These are phyloP conservation scores for Xylariaceae sp. DNA, from an alignment of 2,329 filamentous ascomycete species.

Conservation along the genomic window DNA sequence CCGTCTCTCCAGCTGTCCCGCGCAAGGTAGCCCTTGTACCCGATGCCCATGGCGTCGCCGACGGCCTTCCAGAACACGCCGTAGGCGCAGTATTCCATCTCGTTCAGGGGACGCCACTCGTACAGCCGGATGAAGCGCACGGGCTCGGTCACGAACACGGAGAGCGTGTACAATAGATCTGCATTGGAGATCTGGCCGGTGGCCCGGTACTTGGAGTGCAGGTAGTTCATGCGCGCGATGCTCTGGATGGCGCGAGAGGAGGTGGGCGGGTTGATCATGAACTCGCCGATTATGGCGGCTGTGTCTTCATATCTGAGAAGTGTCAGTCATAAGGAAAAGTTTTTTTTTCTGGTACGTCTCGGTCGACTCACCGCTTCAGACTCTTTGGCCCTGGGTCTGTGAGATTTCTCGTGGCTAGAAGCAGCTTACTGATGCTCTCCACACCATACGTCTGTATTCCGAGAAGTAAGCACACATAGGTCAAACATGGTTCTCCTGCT, in stretches of 20 bases:
- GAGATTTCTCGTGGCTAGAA: slow-evolving; percentile 27
- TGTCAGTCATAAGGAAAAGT: not conserved
- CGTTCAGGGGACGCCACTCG: slow-evolving; percentile 66
- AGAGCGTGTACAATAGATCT: slow-evolving; percentile 36
- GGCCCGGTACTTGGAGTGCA: slow-evolving; percentile 30
- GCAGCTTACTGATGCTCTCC: slow-evolving; percentile 26
- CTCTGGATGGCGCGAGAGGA: slow-evolving; percentile 30
- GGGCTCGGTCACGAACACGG: slow-evolving; percentile 63
- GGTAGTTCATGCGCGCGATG: slow-evolving; percentile 35
- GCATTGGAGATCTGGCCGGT: slow-evolving; percentile 32
- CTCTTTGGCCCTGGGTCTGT: slow-evolving; percentile 25
- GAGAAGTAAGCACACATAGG: not conserved
- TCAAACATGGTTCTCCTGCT: not conserved
- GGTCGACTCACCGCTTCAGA: slow-evolving; percentile 23
- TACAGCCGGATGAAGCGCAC: slow-evolving; percentile 57
- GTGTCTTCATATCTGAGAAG: slow-evolving; percentile 29
- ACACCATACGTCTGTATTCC: slow-evolving; percentile 29
- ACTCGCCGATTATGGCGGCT: slow-evolving; percentile 26
- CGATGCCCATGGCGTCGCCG: slow-evolving; percentile 66
- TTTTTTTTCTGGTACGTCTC: not conserved
- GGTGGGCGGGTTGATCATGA: slow-evolving; percentile 30
- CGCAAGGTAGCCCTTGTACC: slow-evolving; percentile 37
- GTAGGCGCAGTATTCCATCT: slow-evolving; percentile 64
- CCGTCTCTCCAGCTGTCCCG: slow-evolving; percentile 40
- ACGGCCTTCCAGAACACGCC: slow-evolving; percentile 68